phyloP scores from a whole-genome alignment of 1,139 yeast species.

The Pichia sp. region DNA sequence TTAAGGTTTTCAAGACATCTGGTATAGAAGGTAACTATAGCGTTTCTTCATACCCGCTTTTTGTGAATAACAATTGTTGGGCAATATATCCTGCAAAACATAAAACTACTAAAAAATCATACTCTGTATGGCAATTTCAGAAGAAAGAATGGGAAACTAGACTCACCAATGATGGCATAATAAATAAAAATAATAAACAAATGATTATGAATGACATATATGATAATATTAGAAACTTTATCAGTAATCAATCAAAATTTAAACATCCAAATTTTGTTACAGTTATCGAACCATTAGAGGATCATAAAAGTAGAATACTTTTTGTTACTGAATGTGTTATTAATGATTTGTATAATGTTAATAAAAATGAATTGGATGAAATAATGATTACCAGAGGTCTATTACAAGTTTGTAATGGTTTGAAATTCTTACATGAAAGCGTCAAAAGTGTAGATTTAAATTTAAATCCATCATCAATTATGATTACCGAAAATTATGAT shows the following conservation, averaged over 20 bases:
- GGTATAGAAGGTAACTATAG: constrained; percentile 73
- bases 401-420: constrained; percentile 67
- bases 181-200: constrained; percentile 31
- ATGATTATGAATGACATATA: constrained; percentile 27
- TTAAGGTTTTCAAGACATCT: constrained; percentile 32
- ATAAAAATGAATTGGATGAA: constrained; percentile 44
- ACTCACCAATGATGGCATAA: constrained; percentile 47
- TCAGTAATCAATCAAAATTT: constrained; percentile 65
- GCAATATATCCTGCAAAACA: constrained; percentile 75
- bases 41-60: constrained; percentile 67
- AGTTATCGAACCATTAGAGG: constrained; percentile 81
- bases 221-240: constrained; percentile 45
- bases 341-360: constrained; percentile 49
- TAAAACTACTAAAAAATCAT: constrained; percentile 49
- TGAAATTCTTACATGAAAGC: constrained; percentile 73
- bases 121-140: constrained; percentile 83
- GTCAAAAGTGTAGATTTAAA: constrained; percentile 75
- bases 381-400: constrained; percentile 80
- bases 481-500: constrained; percentile 79
- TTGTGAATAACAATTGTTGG: constrained; percentile 75
- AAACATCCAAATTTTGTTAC: constrained; percentile 85
- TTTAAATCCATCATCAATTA: constrained; percentile 69
- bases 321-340: constrained; percentile 82
- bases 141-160: constrained; percentile 65
- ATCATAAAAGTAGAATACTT: constrained; percentile 65